phyloP scores from a whole-genome alignment of 768 basidiomycete genomes.

The Mycena amicta region DNA sequence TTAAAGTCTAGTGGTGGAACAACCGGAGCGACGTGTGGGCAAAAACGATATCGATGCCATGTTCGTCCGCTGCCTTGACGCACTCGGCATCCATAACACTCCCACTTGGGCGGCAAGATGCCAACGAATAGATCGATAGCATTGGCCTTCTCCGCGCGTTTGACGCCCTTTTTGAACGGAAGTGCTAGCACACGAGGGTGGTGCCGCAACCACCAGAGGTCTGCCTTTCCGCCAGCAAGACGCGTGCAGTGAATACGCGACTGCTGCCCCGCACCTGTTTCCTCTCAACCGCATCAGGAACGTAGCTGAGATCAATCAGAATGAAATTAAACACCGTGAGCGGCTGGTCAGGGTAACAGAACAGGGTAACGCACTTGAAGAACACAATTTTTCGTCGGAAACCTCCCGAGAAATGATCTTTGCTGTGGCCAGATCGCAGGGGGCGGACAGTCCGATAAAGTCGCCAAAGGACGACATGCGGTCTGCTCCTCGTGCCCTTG shows the following conservation, averaged over 20 bases:
- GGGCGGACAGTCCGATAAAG: slow-evolving; percentile 93
- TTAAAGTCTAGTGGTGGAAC: slow-evolving; percentile 93
- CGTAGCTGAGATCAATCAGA: slow-evolving; percentile 83
- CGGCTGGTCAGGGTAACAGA: not conserved
- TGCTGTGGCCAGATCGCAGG: slow-evolving; percentile 93
- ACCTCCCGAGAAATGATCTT: slow-evolving; percentile 98
- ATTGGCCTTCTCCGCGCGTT: slow-evolving; percentile 97
- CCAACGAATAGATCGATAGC: slow-evolving; percentile 96
- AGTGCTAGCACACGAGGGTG: slow-evolving; percentile 90
- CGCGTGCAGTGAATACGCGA: slow-evolving; percentile 99
- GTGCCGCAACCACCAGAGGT: slow-evolving; percentile 98
- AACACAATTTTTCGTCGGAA: slow-evolving; percentile 98
- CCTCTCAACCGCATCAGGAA: slow-evolving; percentile 80
- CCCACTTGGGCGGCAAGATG: slow-evolving; percentile 89
- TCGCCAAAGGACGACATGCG: slow-evolving; percentile 99
- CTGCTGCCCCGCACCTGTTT: slow-evolving; percentile 97
- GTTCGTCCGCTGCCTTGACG: slow-evolving; percentile 95
- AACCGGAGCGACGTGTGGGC: slow-evolving; percentile 85
- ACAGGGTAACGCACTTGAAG: too few species aligned
- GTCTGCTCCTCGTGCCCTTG: slow-evolving; percentile 95
- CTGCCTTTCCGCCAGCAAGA: slow-evolving; percentile 96
- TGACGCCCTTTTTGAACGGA: slow-evolving; percentile 96
- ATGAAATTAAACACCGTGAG: not conserved
- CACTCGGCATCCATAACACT: slow-evolving; percentile 98
- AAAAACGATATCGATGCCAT: slow-evolving; percentile 87